These are phyloP conservation scores for Thalassiosira livingstoniorum DNA, from an alignment of 352 stramenopile species.

Conservation along the genomic window DNA sequence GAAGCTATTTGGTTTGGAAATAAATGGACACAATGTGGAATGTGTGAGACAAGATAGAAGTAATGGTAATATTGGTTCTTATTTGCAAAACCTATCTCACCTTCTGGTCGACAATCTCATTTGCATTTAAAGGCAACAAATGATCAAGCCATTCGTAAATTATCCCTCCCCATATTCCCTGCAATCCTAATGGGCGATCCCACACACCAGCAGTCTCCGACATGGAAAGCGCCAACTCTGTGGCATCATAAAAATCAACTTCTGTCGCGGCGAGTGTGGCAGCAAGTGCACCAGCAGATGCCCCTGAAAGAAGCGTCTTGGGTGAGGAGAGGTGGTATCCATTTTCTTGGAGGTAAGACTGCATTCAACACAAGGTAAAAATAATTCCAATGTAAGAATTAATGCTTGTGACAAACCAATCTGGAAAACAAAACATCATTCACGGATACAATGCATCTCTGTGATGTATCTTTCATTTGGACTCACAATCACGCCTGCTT, in stretches of 20 bases:
- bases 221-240: slow-evolving; percentile 80
- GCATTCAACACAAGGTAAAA: no score
- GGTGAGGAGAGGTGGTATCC: slow-evolving; percentile 71
- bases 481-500: slow-evolving; percentile 76
- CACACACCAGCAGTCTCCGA: slow-evolving; percentile 80
- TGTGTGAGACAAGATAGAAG: slow-evolving; percentile 12
- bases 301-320: slow-evolving; percentile 63
- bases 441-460: no score
- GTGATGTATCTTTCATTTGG: no score
- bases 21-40: not conserved
- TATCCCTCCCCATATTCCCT: slow-evolving; percentile 86
- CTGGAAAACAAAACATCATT: no score
- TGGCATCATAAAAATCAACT: slow-evolving; percentile 82
- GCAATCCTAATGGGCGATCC: slow-evolving; percentile 78
- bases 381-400: no score
- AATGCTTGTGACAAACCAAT: not conserved
- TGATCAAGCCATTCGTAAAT: slow-evolving; percentile 85
- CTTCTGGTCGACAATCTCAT: slow-evolving; percentile 51
- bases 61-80: slow-evolving; percentile 1
- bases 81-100: slow-evolving; percentile 28
- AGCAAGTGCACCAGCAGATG: slow-evolving; percentile 84
- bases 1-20: slow-evolving; percentile 33
- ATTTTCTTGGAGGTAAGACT: slow-evolving; percentile 74
- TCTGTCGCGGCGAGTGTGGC: slow-evolving; percentile 80
- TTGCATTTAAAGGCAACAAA: slow-evolving; percentile 79